phyloP scores from a whole-genome alignment of 148 eudicot species.

The Silene conica region DNA sequence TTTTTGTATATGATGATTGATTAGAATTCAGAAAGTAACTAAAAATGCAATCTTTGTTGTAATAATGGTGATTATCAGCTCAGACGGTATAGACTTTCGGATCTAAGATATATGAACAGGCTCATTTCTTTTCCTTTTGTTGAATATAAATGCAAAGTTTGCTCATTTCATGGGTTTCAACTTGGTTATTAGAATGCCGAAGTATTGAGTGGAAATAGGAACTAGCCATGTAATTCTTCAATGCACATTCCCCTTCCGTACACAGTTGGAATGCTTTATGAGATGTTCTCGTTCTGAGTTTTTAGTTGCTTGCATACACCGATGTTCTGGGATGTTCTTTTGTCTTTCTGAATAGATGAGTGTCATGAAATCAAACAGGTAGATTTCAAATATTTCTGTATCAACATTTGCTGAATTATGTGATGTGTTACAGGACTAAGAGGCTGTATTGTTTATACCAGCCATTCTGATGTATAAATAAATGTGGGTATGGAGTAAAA shows the following conservation, averaged over 20 bases:
- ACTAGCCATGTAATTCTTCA: not conserved
- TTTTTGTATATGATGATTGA: constrained; percentile 1
- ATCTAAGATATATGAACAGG: too few species aligned
- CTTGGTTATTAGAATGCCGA: not conserved
- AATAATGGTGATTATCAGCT: not conserved
- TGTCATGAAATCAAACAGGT: not conserved
- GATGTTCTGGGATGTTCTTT: not conserved
- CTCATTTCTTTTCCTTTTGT: too few species aligned
- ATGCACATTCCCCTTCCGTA: not conserved
- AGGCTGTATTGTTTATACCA: not conserved
- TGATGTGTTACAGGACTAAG: not conserved
- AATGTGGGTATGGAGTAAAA: not conserved
- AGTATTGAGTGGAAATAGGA: not conserved
- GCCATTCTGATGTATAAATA: not conserved
- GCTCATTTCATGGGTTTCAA: not conserved
- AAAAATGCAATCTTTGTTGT: not conserved
- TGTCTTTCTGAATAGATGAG: not conserved
- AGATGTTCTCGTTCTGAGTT: too few species aligned
- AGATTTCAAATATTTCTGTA: not conserved
- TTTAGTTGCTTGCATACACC: too few species aligned
- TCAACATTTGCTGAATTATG: not conserved
- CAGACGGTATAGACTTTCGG: not conserved
- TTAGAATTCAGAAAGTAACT: not conserved
- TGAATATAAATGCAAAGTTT: not conserved
- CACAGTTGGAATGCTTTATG: not conserved